A percentile compares a stretch with the other conserved stretches of the same genome.
Conservation (phyloP, 2,329 filamentous ascomycete genomes). For the Calonectria naviculata region DNA sequence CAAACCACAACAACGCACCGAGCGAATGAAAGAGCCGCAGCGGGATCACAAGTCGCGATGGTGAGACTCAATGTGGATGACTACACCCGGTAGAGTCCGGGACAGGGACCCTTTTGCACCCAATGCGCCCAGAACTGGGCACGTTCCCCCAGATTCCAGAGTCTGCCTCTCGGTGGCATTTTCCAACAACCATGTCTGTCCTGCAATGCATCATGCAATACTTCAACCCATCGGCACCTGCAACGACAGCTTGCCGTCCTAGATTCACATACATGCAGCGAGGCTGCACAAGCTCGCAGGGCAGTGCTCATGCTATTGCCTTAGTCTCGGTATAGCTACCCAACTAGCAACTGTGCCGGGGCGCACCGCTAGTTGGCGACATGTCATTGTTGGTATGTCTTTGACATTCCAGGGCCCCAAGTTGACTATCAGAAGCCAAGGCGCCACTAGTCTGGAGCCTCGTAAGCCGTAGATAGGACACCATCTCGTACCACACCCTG, state of each 20-base stretch:
- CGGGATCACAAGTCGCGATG: slow-evolving; percentile 1
- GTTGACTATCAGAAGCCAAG: slow-evolving; percentile 8
- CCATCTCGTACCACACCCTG: slow-evolving; percentile 5
- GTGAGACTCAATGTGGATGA: slow-evolving; percentile 15
- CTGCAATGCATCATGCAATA: slow-evolving; percentile 15
- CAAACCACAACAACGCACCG: background rate
- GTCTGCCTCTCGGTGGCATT: slow-evolving; percentile 7
- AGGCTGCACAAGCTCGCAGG: background rate
- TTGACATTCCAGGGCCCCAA: slow-evolving; percentile 3
- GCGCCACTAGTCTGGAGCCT: slow-evolving; percentile 11
- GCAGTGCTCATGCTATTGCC: background rate
- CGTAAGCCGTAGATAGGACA: slow-evolving; percentile 3
- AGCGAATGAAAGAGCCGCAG: background rate
- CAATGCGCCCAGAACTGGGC: background rate
- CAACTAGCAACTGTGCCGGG: background rate
- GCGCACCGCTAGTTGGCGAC: slow-evolving; percentile 3
- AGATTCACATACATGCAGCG: background rate
- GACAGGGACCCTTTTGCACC: slow-evolving; percentile 9
- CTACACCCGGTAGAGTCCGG: slow-evolving; percentile 19
- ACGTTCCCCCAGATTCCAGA: background rate
- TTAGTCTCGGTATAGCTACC: background rate
- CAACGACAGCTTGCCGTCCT: background rate
- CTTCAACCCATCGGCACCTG: background rate
- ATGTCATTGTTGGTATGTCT: slow-evolving; percentile 7
- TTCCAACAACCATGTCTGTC: background rate